phyloP scores from a whole-genome alignment of 805 yeast species.

The Pichia scutulata region DNA sequence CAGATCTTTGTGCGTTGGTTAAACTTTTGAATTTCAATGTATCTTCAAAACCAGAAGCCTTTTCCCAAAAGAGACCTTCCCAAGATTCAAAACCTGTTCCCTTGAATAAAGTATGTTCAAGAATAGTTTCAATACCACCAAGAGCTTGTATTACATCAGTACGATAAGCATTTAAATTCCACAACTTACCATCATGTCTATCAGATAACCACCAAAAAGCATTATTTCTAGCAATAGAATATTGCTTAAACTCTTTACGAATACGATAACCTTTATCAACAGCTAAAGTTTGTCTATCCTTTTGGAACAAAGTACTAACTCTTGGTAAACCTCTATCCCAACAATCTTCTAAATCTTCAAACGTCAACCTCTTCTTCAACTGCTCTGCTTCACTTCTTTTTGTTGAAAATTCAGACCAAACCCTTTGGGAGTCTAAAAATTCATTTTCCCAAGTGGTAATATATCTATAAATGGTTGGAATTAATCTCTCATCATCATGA shows the following conservation, averaged over 20 bases:
- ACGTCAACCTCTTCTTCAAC: constrained; percentile 76
- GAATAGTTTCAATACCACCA: constrained; percentile 93
- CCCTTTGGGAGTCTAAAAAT: constrained; percentile 86
- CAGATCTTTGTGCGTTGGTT: constrained; percentile 96
- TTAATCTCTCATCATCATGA: constrained; percentile 67
- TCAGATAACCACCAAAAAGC: constrained; percentile 97
- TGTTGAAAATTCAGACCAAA: constrained; percentile 95
- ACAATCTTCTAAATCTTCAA: constrained; percentile 87
- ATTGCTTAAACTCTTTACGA: constrained; percentile 72
- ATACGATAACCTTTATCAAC: constrained; percentile 90
- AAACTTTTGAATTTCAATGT: constrained; percentile 88
- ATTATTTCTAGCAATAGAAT: constrained; percentile 59
- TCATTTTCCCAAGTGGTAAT: constrained; percentile 96
- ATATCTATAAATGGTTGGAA: constrained; percentile 91
- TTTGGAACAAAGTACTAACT: constrained; percentile 89
- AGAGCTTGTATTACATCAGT: constrained; percentile 95
- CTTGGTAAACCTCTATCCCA: constrained; percentile 98
- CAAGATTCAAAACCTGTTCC: constrained; percentile 97
- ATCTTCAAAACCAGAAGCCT: constrained; percentile 95
- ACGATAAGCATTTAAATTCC: constrained; percentile 90
- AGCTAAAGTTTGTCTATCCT: constrained; percentile 89
- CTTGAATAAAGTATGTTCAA: constrained; percentile 90
- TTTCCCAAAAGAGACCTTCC: constrained; percentile 99
- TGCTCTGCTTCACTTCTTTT: constrained; percentile 81
- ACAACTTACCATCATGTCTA: constrained; percentile 90